These are phyloP conservation scores for Trichoderma semiorbis DNA, from an alignment of 2,329 filamentous ascomycete genomes.

Conservation along the genomic window DNA sequence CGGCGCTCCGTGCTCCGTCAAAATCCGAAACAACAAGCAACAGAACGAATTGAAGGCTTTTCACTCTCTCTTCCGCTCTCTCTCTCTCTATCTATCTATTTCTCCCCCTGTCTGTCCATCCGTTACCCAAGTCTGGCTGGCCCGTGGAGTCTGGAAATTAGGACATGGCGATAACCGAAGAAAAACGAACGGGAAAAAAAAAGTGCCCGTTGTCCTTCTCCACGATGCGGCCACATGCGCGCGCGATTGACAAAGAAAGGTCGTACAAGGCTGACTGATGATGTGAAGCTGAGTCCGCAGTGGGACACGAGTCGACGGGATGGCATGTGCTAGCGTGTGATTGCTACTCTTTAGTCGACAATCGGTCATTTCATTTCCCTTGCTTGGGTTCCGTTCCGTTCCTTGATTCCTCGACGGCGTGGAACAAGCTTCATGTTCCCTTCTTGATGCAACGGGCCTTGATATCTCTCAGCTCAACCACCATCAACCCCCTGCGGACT, in stretches of 20 bases:
- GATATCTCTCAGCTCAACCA: not conserved
- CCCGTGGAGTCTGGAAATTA: conserved; percentile 6
- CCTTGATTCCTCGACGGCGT: not conserved
- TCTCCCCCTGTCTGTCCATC: not conserved
- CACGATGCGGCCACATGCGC: conserved; percentile 11
- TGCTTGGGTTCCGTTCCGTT: not conserved
- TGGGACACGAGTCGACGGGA: not conserved
- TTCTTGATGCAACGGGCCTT: not conserved
- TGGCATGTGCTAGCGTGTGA: conserved; percentile 5
- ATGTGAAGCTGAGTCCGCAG: not conserved
- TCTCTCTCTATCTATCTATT: not conserved
- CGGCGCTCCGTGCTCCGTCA: not conserved
- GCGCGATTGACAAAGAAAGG: conserved; percentile 2
- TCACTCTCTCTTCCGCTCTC: not conserved
- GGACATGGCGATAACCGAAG: conserved; percentile 10
- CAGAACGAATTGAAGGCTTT: not conserved
- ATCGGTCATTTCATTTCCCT: not conserved
- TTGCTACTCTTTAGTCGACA: not conserved
- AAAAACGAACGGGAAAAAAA: not conserved
- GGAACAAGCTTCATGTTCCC: not conserved
- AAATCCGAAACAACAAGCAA: conserved; percentile 3
- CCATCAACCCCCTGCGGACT: not conserved
- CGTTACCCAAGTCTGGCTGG: not conserved
- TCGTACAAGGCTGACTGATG: not conserved
- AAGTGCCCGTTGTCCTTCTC: not conserved